These are phyloP conservation scores for Hemerocallis citrina DNA, from an alignment of 106 monocot genomes.

Conservation along the genomic window DNA sequence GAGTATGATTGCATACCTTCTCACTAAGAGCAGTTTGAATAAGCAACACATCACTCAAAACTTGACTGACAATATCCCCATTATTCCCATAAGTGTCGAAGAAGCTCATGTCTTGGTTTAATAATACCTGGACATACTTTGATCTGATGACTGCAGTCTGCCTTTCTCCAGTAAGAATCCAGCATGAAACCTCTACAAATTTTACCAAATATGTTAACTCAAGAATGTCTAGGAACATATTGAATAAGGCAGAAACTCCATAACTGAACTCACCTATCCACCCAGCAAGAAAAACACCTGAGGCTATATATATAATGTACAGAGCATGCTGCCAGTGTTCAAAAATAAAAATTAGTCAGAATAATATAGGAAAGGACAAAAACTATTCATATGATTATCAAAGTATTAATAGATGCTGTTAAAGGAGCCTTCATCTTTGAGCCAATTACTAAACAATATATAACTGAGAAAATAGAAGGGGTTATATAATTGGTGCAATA, in stretches of 20 bases:
- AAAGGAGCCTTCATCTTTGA: too few relatives aligned
- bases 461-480: too few relatives aligned
- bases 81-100: slow-evolving; percentile 99
- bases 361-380: too few relatives aligned
- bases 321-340: slow-evolving; percentile 65
- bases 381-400: too few relatives aligned
- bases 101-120: slow-evolving; percentile 99
- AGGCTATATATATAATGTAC: slow-evolving; percentile 77
- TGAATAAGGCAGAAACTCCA: neutral
- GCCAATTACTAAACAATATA: too few relatives aligned
- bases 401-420: too few relatives aligned
- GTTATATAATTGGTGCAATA: too few relatives aligned
- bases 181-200: slow-evolving; percentile 87
- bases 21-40: slow-evolving; percentile 97
- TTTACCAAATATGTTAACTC: neutral
- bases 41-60: slow-evolving; percentile 91
- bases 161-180: slow-evolving; percentile 97
- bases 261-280: slow-evolving; percentile 72
- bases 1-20: slow-evolving; percentile 41
- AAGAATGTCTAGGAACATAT: neutral
- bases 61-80: slow-evolving; percentile 99
- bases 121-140: slow-evolving; percentile 88
- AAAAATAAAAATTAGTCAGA: slow-evolving; percentile 4
- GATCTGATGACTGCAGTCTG: slow-evolving; percentile 98
- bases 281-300: slow-evolving; percentile 71